These are phyloP conservation scores for Hypoxylon intermedium DNA, from an alignment of 495 filamentous ascomycete species.

Conservation along the genomic window DNA sequence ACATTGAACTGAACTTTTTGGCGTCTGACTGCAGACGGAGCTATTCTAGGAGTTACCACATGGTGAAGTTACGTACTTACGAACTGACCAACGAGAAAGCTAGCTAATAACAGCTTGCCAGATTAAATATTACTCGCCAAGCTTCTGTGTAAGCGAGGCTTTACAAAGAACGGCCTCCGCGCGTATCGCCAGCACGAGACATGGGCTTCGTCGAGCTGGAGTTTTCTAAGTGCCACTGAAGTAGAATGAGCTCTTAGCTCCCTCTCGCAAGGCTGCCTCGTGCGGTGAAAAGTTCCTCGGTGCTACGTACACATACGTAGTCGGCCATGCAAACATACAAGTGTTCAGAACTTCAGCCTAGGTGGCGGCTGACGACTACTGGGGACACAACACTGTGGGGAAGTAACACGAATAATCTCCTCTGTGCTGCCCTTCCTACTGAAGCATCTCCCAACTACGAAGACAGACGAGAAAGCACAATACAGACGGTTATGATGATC, in stretches of 20 bases:
- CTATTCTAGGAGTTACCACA: constrained; percentile 3
- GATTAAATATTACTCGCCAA: constrained; percentile 15
- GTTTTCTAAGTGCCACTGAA: too few relatives aligned
- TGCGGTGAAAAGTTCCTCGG: not conserved
- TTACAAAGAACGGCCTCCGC: not conserved
- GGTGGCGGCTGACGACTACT: constrained; percentile 1
- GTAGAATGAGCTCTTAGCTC: constrained; percentile 7
- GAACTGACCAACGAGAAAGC: not conserved
- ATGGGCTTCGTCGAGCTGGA: not conserved
- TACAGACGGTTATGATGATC: not conserved
- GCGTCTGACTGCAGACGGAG: constrained; percentile 8
- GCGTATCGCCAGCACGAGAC: constrained; percentile 1
- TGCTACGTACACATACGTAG: not conserved
- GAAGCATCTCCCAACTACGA: not conserved
- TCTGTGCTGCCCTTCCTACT: not conserved
- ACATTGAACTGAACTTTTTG: not conserved
- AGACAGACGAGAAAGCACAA: constrained; percentile 5
- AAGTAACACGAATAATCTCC: not conserved
- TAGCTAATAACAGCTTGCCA: constrained; percentile 3
- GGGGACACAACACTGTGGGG: constrained; percentile 8
- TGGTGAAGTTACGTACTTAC: constrained; percentile 1
- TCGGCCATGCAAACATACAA: not conserved
- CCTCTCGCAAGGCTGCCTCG: constrained; percentile 14
- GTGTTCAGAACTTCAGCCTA: not conserved
- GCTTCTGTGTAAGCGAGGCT: constrained; percentile 23